Evolutionary conservation across 1,139 yeast genomes (phyloP), one percentile per base, ranked within the genome.

Genomic region (Pichiaceae sp.): DNA sequence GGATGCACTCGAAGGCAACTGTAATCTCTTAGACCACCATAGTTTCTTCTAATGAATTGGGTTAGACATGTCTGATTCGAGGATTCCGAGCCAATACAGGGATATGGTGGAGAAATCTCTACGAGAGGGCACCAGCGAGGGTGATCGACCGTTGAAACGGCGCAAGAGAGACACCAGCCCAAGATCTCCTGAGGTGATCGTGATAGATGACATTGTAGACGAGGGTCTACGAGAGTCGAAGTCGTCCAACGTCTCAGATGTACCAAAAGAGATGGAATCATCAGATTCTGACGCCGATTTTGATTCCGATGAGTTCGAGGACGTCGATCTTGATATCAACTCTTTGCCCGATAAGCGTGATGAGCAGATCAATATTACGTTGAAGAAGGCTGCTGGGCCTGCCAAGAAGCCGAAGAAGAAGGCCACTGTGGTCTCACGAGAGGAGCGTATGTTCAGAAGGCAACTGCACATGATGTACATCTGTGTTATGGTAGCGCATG

Each of bases 391-490:
- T 6, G 34, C 35, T 4, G 8, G 11, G 14, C 4, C 12, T 7
- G 23, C 19, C 7, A 37, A 46, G 30, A 55, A 46, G 36, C 48
- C 57, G 33, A 57, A 49, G 38, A 45, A 48, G 36, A 45, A 51
- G 31, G 48, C 60, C 18, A 57, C 62, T 38, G 56, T 68, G 3
- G 66, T 79, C 18, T 49, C 70, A 25, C 68, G 64, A 40, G 78
- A 72, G 33, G 89, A 82, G 46, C 63, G 82, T 19, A 52, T 53
- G 1, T 57, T 53, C 30, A 62, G 96, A 21, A 59, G 63, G 34
- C 44, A 56, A 0, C 59, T 77, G n/a, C 96, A 89, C 54, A 70
- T 75, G 57, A 50, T 70, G 40, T 73, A 75, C 45, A 47, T 89
- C 3, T 62, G 73, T 14, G 54, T 72, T 32, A 70, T 84, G 70